Conservation (phyloP, 2,329 filamentous ascomycete genomes). For the Pestalotiopsis sp. region DNA sequence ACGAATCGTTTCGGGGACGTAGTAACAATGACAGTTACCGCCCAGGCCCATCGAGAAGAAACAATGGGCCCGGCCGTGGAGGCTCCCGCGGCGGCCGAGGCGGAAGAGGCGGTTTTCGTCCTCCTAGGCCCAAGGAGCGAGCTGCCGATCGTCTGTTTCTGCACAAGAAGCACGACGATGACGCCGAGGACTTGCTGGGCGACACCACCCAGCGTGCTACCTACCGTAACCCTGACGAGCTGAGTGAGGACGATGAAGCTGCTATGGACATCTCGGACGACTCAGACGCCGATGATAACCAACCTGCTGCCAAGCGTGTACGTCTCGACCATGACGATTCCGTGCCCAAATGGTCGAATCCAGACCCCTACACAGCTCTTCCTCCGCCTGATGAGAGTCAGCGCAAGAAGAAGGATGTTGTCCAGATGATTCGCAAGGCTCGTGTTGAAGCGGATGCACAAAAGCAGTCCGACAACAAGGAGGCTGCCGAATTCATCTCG, state of each 20-base stretch:
- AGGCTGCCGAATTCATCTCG: slow-evolving; percentile 86
- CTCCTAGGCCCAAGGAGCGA: slow-evolving; percentile 11
- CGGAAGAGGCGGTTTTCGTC: slow-evolving; percentile 7
- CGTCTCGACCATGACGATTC: slow-evolving; percentile 42
- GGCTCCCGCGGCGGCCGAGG: slow-evolving; percentile 18
- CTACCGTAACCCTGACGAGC: slow-evolving; percentile 57
- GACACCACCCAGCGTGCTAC: slow-evolving; percentile 49
- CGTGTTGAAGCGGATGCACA: slow-evolving; percentile 62
- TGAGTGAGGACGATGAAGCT: slow-evolving; percentile 66
- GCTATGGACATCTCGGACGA: slow-evolving; percentile 66
- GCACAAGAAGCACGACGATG: slow-evolving; percentile 41
- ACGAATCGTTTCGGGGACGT: slow-evolving; percentile 33
- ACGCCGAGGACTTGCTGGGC: slow-evolving; percentile 50
- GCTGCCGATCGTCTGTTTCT: slow-evolving; percentile 46
- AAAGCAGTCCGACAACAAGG: slow-evolving; percentile 54
- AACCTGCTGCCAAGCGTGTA: slow-evolving; percentile 47
- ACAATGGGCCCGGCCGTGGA: slow-evolving; percentile 9
- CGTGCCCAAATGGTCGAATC: slow-evolving; percentile 88
- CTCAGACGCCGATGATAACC: slow-evolving; percentile 42
- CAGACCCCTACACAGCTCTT: slow-evolving; percentile 87
- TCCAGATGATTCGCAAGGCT: slow-evolving; percentile 89
- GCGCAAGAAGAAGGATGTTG: slow-evolving; percentile 81
- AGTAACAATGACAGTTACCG: slow-evolving; percentile 18
- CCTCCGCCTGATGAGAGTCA: slow-evolving; percentile 76
- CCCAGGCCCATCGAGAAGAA: not conserved